Evolutionary conservation across 768 basidiomycete genomes (phyloP).

Genomic region (Agaricus blazei): DNA sequence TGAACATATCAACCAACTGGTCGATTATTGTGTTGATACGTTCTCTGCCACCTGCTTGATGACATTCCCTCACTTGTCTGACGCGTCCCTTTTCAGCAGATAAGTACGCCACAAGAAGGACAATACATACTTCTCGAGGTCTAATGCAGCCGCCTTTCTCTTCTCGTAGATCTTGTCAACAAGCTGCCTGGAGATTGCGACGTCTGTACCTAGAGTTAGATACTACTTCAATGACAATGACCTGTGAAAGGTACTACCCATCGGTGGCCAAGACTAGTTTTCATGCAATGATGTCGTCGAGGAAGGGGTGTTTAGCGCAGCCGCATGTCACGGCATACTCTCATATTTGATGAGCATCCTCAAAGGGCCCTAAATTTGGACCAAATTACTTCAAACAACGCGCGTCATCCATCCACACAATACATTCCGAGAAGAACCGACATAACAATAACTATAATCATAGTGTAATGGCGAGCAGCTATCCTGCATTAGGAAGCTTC

Average conservation of each 20-base stretch:
- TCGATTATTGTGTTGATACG: slow-evolving; percentile 86
- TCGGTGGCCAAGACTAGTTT: neutral
- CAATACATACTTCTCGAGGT: slow-evolving; percentile 82
- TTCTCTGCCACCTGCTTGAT: slow-evolving; percentile 73
- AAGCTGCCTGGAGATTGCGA: slow-evolving; percentile 72
- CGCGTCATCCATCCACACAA: slow-evolving; percentile 1
- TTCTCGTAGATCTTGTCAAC: slow-evolving; percentile 96
- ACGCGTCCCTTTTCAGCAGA: neutral
- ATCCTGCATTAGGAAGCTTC: neutral
- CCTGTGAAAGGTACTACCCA: neutral
- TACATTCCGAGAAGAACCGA: neutral
- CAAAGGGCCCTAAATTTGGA: neutral
- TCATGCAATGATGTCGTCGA: neutral
- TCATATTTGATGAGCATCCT: neutral
- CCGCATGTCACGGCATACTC: neutral
- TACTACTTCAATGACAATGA: neutral
- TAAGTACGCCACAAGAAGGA: neutral
- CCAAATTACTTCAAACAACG: slow-evolving; percentile 8
- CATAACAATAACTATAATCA: neutral
- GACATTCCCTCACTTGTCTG: slow-evolving; percentile 84
- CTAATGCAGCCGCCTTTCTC: slow-evolving; percentile 90
- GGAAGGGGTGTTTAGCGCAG: neutral
- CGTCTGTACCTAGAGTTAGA: slow-evolving; percentile 38
- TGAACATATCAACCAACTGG: slow-evolving; percentile 94
- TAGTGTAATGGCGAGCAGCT: neutral